Conservation (phyloP, 176 grass and related monocot species). For the Triticum urartu region DNA sequence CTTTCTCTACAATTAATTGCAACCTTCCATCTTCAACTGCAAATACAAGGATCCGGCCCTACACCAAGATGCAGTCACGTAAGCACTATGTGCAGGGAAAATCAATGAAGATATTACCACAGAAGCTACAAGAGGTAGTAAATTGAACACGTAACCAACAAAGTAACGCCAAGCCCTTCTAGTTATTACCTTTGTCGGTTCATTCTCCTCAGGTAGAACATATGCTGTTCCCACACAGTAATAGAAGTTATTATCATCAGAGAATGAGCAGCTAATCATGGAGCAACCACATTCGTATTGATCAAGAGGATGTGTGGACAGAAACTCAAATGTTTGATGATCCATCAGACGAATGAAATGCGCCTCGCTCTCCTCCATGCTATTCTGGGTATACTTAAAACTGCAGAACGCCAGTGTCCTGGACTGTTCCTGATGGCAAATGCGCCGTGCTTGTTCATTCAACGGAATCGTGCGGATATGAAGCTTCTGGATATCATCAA, state of each 20-base stretch:
- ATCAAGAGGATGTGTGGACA: constrained; percentile 75
- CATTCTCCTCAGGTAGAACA: constrained; percentile 91
- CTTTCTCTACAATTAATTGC: constrained; percentile 81
- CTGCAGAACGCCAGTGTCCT: constrained; percentile 77
- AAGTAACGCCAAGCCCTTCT: neutral
- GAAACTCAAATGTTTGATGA: constrained; percentile 85
- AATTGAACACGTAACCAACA: too few species aligned
- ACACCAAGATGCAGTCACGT: constrained; percentile 11
- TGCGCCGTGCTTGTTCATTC: constrained; percentile 78
- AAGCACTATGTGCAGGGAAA: constrained; percentile 22
- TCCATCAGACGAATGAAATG: constrained; percentile 83
- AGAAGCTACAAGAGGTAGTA: neutral
- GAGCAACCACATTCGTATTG: constrained; percentile 84
- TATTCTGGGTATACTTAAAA: constrained; percentile 50
- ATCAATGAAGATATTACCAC: neutral
- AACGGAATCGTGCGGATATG: constrained; percentile 88
- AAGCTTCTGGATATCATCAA: constrained; percentile 91
- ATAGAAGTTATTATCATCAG: constrained; percentile 85
- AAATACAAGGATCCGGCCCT: constrained; percentile 95
- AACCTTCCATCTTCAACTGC: constrained; percentile 80
- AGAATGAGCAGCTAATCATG: constrained; percentile 84
- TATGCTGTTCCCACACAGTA: constrained; percentile 93
- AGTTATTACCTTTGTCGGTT: constrained; percentile 74
- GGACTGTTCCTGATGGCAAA: constrained; percentile 91
- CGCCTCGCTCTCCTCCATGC: constrained; percentile 63